A percentile compares a stretch with the other conserved stretches of the same genome.
phyloP scores from a whole-genome alignment of 2,329 filamentous ascomycete genomes.

The Helotiales sp. region DNA sequence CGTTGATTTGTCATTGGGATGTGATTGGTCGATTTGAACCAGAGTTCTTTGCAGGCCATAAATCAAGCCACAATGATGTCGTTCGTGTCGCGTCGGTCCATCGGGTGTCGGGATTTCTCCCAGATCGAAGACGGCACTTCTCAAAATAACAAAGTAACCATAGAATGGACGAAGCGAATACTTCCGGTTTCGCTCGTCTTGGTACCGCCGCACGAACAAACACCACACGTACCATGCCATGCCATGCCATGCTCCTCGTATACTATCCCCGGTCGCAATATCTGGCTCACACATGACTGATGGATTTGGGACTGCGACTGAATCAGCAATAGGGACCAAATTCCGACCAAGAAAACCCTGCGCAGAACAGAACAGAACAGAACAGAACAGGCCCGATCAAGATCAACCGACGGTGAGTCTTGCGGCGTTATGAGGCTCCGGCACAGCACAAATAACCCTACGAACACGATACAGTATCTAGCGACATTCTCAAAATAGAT shows the following conservation, averaged over 20 bases:
- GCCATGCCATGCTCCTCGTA: slow-evolving; percentile 1
- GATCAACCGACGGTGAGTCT: background rate
- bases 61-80: slow-evolving; percentile 2
- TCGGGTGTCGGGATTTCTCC: no score
- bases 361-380: background rate
- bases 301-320: no score
- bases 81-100: slow-evolving; percentile 3
- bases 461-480: no score
- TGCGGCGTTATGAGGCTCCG: slow-evolving; percentile 7
- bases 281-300: background rate
- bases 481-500: slow-evolving; percentile 10
- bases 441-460: background rate
- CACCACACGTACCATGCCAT: background rate
- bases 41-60: no score
- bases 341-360: background rate
- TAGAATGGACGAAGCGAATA: background rate
- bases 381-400: background rate
- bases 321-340: no score
- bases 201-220: background rate
- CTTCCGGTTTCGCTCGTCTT: background rate
- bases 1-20: background rate
- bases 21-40: no score
- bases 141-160: slow-evolving; percentile 4
- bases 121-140: no score
- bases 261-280: slow-evolving; percentile 4